Conservation (phyloP, 495 filamentous ascomycete species). For the Penicillium steckii region DNA sequence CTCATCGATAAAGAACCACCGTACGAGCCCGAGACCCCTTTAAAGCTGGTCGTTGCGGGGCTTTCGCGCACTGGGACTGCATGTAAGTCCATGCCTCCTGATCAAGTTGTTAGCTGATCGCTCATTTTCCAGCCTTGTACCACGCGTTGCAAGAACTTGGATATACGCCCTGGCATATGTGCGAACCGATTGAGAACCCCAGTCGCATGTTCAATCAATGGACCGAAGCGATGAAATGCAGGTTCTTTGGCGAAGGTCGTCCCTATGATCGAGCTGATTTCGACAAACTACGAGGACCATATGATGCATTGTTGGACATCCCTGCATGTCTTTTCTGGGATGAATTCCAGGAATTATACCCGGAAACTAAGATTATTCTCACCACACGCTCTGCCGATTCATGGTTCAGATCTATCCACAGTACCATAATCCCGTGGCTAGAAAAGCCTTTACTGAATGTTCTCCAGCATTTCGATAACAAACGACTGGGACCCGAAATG, state of each 20-base stretch:
- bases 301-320: conserved; percentile 3
- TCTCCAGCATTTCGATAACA: conserved; percentile 10
- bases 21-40: conserved; percentile 1
- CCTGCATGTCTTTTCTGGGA: conserved; percentile 5
- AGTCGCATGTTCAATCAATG: conserved; percentile 7
- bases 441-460: conserved; percentile 9
- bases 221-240: conserved; percentile 5
- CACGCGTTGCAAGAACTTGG: conserved; percentile 6
- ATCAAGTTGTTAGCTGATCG: neutral
- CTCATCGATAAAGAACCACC: neutral
- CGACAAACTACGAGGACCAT: neutral
- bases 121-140: neutral
- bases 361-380: conserved; percentile 18
- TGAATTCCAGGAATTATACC: conserved; percentile 10
- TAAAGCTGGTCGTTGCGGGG: conserved; percentile 1
- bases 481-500: conserved; percentile 9
- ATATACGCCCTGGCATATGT: conserved; percentile 7
- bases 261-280: conserved; percentile 5
- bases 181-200: conserved; percentile 2
- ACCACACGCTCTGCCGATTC: conserved; percentile 14
- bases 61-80: conserved; percentile 6
- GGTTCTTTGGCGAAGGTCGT: neutral
- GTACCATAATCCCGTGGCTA: conserved; percentile 8
- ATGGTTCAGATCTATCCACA: conserved; percentile 11
- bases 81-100: neutral